A percentile compares a stretch with the other conserved stretches of the same genome.
These are phyloP conservation scores for Lichina pygmaea DNA, from an alignment of 495 filamentous ascomycete species.

Conservation along the genomic window DNA sequence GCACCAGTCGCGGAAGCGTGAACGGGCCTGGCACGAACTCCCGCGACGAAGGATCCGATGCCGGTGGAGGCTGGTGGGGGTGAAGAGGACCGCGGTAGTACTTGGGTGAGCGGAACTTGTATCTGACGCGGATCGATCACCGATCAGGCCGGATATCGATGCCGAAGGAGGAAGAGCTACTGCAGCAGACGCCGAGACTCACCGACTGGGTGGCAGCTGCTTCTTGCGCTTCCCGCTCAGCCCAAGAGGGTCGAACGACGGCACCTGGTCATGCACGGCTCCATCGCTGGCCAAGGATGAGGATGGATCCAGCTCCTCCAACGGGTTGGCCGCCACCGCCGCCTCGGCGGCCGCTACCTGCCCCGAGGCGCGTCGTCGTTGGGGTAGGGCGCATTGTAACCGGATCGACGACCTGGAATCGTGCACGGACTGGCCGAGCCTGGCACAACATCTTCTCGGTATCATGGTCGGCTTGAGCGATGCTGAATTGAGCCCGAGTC, in stretches of 20 bases:
- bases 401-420: too few species aligned
- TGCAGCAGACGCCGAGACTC: conserved; percentile 4
- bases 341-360: conserved; percentile 8
- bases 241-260: conserved; percentile 30
- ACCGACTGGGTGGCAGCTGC: conserved; percentile 45
- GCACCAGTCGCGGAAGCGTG: conserved; percentile 59
- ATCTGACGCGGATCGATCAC: conserved; percentile 22
- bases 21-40: conserved; percentile 85
- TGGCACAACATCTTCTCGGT: too few species aligned
- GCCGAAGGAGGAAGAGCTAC: neutral
- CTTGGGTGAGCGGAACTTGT: conserved; percentile 76
- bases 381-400: neutral
- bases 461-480: too few species aligned
- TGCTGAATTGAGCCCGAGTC: too few species aligned
- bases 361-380: conserved; percentile 21
- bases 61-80: conserved; percentile 60
- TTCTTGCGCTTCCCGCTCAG: conserved; percentile 21
- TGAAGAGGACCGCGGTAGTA: conserved; percentile 85
- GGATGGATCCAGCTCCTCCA: conserved; percentile 8
- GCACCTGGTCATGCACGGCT: conserved; percentile 12
- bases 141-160: too few species aligned
- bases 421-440: too few species aligned
- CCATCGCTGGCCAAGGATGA: conserved; percentile 14
- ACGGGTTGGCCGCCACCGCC: neutral
- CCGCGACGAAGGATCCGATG: conserved; percentile 67